These are phyloP conservation scores for Cladosporium velox DNA, from an alignment of 2,329 filamentous ascomycete genomes.

Conservation along the genomic window DNA sequence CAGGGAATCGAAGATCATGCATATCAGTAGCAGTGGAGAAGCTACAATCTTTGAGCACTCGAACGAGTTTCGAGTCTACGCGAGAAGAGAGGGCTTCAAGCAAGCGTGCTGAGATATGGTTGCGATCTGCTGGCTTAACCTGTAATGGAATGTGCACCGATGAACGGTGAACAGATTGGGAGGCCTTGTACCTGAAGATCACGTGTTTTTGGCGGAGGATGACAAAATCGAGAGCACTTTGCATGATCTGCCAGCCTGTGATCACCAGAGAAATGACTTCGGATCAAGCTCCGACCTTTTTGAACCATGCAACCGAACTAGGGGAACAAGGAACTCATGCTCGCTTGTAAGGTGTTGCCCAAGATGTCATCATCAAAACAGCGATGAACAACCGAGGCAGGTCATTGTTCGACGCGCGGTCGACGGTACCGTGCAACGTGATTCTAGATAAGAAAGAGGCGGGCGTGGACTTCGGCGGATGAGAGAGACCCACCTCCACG, in stretches of 20 bases:
- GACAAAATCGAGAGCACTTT: background rate
- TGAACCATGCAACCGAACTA: background rate
- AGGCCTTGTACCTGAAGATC: background rate
- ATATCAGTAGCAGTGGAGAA: background rate
- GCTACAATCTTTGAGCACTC: background rate
- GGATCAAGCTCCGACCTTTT: background rate
- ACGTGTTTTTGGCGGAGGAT: background rate
- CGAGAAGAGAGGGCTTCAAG: background rate
- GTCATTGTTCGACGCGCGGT: constrained; percentile 15
- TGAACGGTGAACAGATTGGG: background rate
- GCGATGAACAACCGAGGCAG: constrained; percentile 7
- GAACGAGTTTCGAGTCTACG: background rate
- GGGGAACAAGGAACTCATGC: background rate
- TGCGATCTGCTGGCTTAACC: background rate
- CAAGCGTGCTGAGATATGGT: background rate
- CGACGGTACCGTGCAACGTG: background rate
- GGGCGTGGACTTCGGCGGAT: background rate
- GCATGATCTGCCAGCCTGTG: background rate
- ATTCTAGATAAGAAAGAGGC: constrained; percentile 5
- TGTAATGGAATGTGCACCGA: background rate
- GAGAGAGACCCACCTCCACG: constrained; percentile 19
- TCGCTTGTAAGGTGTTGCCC: background rate
- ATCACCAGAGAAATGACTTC: background rate
- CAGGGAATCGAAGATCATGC: background rate
- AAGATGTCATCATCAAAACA: background rate